Evolutionary conservation across 192 early-diverging fungal genomes (phyloP), one percentile per base, ranked within the genome.

Genomic region (Backusella circina): DNA sequence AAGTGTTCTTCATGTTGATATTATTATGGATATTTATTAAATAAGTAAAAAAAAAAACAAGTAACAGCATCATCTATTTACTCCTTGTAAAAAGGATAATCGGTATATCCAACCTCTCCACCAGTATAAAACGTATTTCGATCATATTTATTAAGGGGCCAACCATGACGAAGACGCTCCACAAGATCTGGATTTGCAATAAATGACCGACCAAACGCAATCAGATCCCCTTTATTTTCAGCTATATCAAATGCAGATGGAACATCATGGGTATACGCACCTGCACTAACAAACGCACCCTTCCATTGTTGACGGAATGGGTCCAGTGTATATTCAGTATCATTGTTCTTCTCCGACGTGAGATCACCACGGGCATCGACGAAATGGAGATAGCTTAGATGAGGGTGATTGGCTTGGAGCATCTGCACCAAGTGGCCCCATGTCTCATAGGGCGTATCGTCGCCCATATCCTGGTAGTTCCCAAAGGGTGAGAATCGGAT

Each of bases 341-440:
- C 37, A 16, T 21, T 9, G 1, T 32, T 36, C 12, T 15, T 33
- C 2, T 35, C n/a, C n/a, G 21, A 21, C 68, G 94, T 88, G 23
- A 39, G 16, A 44, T 77, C 71, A 65, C 38, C 28, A 23, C 82
- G 74, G 13, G 72, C 30, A 36, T 83, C 82, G 5, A 77, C 28
- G 21, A 82, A 78, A 68, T 80, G 80, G 2, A 78, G 3, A 28
- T 83, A 83, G 15, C 76, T 81, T 5, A 83, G 71, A 3, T 54
- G 12, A 28, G 82, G 82, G 10, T 74, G 68, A 0, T 75, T 51
- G 31, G 57, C 37, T 65, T 83, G 75, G 6, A 83, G 47, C 37
- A 68, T 26, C 1, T 66, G 3, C 2, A 32, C 16, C 12, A 83
- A 6, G 51, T 77, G 68, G 12, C 68, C 32, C 80, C 80, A 83